Evolutionary conservation across 495 filamentous ascomycete species (phyloP), one percentile per base, ranked within the genome.

Genomic region (Aspergillus avenaceus): DNA sequence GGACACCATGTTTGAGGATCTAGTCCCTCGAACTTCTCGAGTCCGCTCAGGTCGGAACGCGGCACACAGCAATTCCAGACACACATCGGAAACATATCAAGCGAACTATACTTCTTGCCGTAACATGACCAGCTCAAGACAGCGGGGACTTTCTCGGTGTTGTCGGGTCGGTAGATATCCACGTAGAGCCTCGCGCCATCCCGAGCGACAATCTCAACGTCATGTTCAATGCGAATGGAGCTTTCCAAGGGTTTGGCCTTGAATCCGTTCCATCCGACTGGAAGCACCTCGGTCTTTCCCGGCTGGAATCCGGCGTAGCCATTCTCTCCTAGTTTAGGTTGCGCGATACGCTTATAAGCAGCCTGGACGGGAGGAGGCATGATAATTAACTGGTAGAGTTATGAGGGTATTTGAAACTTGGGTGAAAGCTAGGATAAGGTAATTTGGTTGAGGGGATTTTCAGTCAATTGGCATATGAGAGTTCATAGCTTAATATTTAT

Each of bases 1-100:
- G 54, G 53, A 28, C 62, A 67, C 64, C 67, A 79, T 12, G 54
- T 56, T 2, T 60, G 63, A 0, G 76, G 74, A 55, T 77, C 73
- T 1, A 64, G 66, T 0, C 65, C 75, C 43, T 79, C 76, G 52
- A 74, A 79, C 23, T 67, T 72, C 50, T 72, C 67, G 18, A 66
- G 43, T 13, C 61, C 64, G 46, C 51, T 58, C 11, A 64, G 60
- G 16, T 52, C 45, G 4, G 44, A 41, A 6, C 28, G 34, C 14
- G 61, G 58, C n/a, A 66, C 53, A 13, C 61, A 60, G 45, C 58
- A 63, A 6, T 55, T 50, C 61, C 61, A 64, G 8, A 44, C 41
- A 31, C 44, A 56, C 58, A 60, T 64, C 2, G 59, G 51, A 14
- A 66, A 50, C 60, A 63, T 63, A 7, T 64, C 56, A 1, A 66